Percentiles rank a stretch among this genome's conserved stretches.
These are phyloP conservation scores for Diaporthe aspalathi DNA, from an alignment of 2,329 filamentous ascomycete species.

Conservation along the genomic window DNA sequence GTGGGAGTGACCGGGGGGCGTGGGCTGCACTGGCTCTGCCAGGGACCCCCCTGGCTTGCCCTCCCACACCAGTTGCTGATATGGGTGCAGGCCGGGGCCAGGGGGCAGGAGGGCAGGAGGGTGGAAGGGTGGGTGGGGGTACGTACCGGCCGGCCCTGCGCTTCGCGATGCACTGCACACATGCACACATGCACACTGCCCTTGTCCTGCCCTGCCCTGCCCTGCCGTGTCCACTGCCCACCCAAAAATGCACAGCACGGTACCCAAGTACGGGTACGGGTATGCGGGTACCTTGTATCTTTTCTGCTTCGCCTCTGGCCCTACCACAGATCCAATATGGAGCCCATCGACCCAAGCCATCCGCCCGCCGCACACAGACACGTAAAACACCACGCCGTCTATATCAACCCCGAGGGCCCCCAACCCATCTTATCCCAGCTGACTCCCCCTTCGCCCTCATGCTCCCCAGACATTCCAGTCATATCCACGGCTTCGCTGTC, in stretches of 20 bases:
- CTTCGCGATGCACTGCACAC: background rate
- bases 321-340: slow-evolving; percentile 37
- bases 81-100: slow-evolving; percentile 21
- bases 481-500: slow-evolving; percentile 10
- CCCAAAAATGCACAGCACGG: background rate
- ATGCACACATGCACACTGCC: no score
- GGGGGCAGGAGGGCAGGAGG: slow-evolving; percentile 1
- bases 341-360: slow-evolving; percentile 35
- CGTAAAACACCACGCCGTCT: slow-evolving; percentile 38
- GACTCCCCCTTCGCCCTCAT: slow-evolving; percentile 32
- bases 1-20: slow-evolving; percentile 7
- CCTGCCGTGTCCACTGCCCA: background rate
- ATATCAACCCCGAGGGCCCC: slow-evolving; percentile 38
- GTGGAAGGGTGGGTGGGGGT: background rate
- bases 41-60: slow-evolving; percentile 11
- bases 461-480: slow-evolving; percentile 27
- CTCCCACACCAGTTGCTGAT: slow-evolving; percentile 27
- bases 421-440: slow-evolving; percentile 32
- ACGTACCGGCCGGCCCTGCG: slow-evolving; percentile 6
- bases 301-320: slow-evolving; percentile 34
- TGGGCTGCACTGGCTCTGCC: slow-evolving; percentile 4
- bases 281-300: slow-evolving; percentile 21
- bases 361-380: slow-evolving; percentile 35
- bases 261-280: background rate
- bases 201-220: slow-evolving; percentile 7